A percentile compares a stretch with the other conserved stretches of the same genome.
Evolutionary conservation across 352 stramenopile species (phyloP).

Genomic region (Globisporangium rhizosaccharum): DNA sequence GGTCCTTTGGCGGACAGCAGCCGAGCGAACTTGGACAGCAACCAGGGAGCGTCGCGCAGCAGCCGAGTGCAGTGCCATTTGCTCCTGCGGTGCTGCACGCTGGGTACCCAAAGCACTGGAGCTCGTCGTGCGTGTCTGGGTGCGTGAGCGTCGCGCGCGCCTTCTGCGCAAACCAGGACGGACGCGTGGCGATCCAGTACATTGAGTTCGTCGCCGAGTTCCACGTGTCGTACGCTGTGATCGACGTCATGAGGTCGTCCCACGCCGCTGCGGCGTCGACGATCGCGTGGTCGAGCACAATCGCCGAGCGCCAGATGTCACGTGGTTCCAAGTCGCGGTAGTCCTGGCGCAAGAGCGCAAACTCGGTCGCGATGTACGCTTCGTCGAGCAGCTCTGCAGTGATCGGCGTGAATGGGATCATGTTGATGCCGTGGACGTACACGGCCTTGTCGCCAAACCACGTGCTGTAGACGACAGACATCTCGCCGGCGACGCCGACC

Average conservation of each 20-base stretch:
- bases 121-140: slow-evolving; percentile 24
- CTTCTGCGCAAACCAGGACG: slow-evolving; percentile 58
- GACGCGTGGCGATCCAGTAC: slow-evolving; percentile 68
- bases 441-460: slow-evolving; percentile 74
- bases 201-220: slow-evolving; percentile 69
- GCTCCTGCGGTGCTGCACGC: slow-evolving; percentile 42
- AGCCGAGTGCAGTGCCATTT: slow-evolving; percentile 57
- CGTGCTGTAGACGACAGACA: slow-evolving; percentile 77
- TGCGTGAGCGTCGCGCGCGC: slow-evolving; percentile 24
- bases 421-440: slow-evolving; percentile 82
- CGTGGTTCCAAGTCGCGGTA: slow-evolving; percentile 26
- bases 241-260: slow-evolving; percentile 46
- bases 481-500: slow-evolving; percentile 72
- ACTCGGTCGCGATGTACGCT: slow-evolving; percentile 51
- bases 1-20: slow-evolving; percentile 56
- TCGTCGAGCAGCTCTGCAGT: slow-evolving; percentile 56
- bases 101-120: slow-evolving; percentile 67
- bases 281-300: slow-evolving; percentile 71
- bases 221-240: slow-evolving; percentile 65
- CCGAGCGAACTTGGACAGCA: slow-evolving; percentile 61
- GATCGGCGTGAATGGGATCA: slow-evolving; percentile 79
- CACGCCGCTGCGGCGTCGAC: slow-evolving; percentile 49
- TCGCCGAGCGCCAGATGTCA: slow-evolving; percentile 73
- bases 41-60: slow-evolving; percentile 59
- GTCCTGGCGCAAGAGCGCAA: slow-evolving; percentile 40